Evolutionary conservation across 345 rosid genomes (phyloP), one percentile per base, ranked within the genome.

Genomic region (Populus tremula): DNA sequence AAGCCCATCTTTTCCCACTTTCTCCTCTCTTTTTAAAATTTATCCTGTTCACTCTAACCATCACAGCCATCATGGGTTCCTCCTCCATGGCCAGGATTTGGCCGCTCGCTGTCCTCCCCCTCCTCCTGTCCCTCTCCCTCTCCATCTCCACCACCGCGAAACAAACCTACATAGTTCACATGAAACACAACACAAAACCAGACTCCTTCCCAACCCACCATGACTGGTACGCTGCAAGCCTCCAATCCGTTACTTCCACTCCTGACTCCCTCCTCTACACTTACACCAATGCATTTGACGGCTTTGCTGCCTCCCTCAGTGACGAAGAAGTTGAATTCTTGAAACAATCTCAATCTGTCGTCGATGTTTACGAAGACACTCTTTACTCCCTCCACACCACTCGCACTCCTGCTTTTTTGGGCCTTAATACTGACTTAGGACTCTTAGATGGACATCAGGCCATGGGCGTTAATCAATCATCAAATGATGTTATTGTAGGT

Each of bases 381-480:
- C 41, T 90, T 8, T 94, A 94, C 85, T 21, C 86, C 27, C 99
- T 93, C 36, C 96, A 93, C 82, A 95, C 96, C 9, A 94, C 99
- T 33, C 90, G 92, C 16, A 80, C 92, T 31, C 99, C 99, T 0
- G 85, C 90, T 38, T 94, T 94, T 72, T 86, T 94, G 7, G 99
- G 99, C 39, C 87, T 95, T 47, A 80, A 83, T 41, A 39, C 89
- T 0, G 87, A 87, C 2, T 69, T 85, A 33, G 92, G 84, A 33
- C 66, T 82, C 56, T 76, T 70, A 74, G 65, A 81, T 6, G 87
- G 87, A n/a, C 78, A 79, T 68, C 61, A 62, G 67, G 63, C 72
- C 23, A 82, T 62, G 18, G 86, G 83, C 53, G 82, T 87, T 21
- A 85, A 76, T 12, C 86, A 78, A 1, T 82, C 92, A 16, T 84